Evolutionary conservation across 345 rosid species (phyloP).

Genomic region (Gossypioides kirkii): DNA sequence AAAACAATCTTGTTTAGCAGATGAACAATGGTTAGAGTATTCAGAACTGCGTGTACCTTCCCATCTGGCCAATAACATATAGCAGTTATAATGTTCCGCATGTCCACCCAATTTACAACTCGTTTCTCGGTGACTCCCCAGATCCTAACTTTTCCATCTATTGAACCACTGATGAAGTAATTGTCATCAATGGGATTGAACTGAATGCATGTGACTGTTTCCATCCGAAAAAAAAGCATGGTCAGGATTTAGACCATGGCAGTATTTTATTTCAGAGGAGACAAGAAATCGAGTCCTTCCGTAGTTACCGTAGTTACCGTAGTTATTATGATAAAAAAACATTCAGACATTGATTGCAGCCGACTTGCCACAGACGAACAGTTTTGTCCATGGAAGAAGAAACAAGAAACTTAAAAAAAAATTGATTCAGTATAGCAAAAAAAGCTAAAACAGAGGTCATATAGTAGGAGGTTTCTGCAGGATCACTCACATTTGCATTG

Average conservation of each 20-base stretch:
- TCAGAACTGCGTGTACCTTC: constrained; percentile 47
- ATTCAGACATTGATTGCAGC: constrained; percentile 43
- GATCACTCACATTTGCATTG: constrained; percentile 58
- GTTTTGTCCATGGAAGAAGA: constrained; percentile 80
- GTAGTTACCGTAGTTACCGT: constrained; percentile 46
- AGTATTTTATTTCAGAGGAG: background rate
- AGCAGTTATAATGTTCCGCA: constrained; percentile 60
- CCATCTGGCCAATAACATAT: constrained; percentile 74
- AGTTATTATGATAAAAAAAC: constrained; percentile 62
- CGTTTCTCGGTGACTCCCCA: constrained; percentile 69
- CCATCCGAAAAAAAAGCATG: constrained; percentile 13
- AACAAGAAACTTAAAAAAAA: constrained; percentile 53
- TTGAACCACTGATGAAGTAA: constrained; percentile 77
- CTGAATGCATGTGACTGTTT: constrained; percentile 83
- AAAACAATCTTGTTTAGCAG: background rate
- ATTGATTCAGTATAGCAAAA: background rate
- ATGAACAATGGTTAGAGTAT: background rate
- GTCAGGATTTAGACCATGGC: constrained; percentile 6
- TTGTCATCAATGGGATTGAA: constrained; percentile 69
- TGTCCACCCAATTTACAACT: constrained; percentile 82
- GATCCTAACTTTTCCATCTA: constrained; percentile 90
- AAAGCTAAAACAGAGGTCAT: background rate
- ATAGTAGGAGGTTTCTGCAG: background rate
- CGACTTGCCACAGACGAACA: constrained; percentile 70
- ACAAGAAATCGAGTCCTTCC: background rate